Evolutionary conservation across 2,329 filamentous ascomycete genomes (phyloP).

Genomic region (Fusarium gaditjirri): DNA sequence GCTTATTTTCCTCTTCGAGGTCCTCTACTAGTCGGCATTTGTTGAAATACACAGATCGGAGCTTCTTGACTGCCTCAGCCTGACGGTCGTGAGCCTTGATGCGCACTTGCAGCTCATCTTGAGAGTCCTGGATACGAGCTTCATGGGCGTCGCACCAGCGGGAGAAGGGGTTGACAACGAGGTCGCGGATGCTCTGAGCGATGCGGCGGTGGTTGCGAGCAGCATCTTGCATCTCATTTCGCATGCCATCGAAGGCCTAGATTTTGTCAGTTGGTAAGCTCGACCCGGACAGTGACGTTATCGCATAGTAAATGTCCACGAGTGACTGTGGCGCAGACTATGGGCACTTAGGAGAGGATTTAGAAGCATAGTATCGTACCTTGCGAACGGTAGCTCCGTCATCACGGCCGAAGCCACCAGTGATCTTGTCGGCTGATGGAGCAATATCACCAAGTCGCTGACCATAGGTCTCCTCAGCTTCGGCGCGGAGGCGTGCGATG

Average conservation of each 20-base stretch:
- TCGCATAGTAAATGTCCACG: conserved; percentile 6
- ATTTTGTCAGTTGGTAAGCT: conserved; percentile 33
- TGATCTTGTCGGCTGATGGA: conserved; percentile 81
- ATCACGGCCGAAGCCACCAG: conserved; percentile 86
- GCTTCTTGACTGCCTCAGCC: conserved; percentile 88
- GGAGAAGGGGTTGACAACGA: conserved; percentile 93
- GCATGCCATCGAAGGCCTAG: conserved; percentile 93
- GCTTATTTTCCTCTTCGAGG: conserved; percentile 97
- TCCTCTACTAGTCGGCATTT: conserved; percentile 97
- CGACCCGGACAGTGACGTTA: neutral
- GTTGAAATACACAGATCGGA: conserved; percentile 97
- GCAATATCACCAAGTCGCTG: conserved; percentile 83
- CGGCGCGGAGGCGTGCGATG: conserved; percentile 91
- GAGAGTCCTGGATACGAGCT: conserved; percentile 87
- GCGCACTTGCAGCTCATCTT: conserved; percentile 89
- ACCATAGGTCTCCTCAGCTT: conserved; percentile 92
- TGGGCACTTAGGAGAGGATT: neutral
- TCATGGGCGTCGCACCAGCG: conserved; percentile 98
- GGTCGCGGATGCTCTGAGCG: conserved; percentile 92
- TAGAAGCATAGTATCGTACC: conserved; percentile 59
- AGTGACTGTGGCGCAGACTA: neutral
- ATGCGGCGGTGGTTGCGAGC: conserved; percentile 94
- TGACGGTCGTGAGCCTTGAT: conserved; percentile 96
- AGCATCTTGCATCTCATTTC: conserved; percentile 91
- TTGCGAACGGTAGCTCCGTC: conserved; percentile 97